A percentile compares a stretch with the other conserved stretches of the same genome.
phyloP scores from a whole-genome alignment of 2,329 filamentous ascomycete species.

The Aspergillus hiratsukae region DNA sequence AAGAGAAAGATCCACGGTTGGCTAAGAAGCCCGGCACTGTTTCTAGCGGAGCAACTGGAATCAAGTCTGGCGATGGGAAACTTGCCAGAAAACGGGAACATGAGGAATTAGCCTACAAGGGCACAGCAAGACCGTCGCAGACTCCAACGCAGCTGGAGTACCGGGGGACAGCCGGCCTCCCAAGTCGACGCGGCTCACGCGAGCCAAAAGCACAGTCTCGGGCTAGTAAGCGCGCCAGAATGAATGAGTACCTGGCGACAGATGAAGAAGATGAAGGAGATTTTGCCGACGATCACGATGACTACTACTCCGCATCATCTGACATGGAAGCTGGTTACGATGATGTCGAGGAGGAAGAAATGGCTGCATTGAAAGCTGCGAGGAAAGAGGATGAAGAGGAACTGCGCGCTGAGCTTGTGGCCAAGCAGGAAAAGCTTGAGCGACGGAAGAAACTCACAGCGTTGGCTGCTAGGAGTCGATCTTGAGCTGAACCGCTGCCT shows the following conservation, averaged over 20 bases:
- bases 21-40: conserved; percentile 24
- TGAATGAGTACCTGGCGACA: conserved; percentile 44
- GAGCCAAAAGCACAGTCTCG: conserved; percentile 24
- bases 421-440: conserved; percentile 45
- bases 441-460: conserved; percentile 39
- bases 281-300: conserved; percentile 36
- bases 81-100: conserved; percentile 29
- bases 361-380: conserved; percentile 36
- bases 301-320: conserved; percentile 43
- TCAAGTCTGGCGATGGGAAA: conserved; percentile 18
- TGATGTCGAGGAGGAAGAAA: conserved; percentile 46
- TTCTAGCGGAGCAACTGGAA: conserved; percentile 13
- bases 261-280: conserved; percentile 47
- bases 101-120: conserved; percentile 34
- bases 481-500: conserved; percentile 12
- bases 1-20: conserved; percentile 34
- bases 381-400: conserved; percentile 46
- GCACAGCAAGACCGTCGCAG: conserved; percentile 32
- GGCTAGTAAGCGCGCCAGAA: conserved; percentile 23
- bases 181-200: conserved; percentile 21
- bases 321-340: conserved; percentile 49
- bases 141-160: conserved; percentile 28
- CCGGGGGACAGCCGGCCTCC: conserved; percentile 40
- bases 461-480: conserved; percentile 33
- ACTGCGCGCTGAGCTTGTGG: conserved; percentile 37